Conservation (phyloP, 1,139 yeast species). For the Protomyces pachydermus region DNA sequence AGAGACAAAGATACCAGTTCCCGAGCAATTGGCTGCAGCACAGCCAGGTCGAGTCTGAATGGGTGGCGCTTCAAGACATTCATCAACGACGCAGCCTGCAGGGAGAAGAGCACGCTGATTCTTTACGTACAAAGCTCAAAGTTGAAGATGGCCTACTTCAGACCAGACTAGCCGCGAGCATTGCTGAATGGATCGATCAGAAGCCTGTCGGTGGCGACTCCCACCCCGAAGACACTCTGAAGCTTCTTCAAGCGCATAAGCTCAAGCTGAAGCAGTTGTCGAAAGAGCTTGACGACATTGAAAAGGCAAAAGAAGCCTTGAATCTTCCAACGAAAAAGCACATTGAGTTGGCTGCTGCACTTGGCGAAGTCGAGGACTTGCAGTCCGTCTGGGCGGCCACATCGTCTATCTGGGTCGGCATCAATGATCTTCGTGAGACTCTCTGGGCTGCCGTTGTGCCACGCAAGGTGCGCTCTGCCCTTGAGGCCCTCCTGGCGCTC, state of each 20-base stretch:
- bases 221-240: conserved; percentile 52
- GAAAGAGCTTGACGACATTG: conserved; percentile 38
- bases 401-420: conserved; percentile 51
- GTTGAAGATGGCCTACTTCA: conserved; percentile 40
- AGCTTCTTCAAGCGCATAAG: conserved; percentile 47
- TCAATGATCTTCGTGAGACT: conserved; percentile 45
- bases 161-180: conserved; percentile 43
- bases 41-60: conserved; percentile 59
- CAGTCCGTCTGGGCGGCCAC: conserved; percentile 64
- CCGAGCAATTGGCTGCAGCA: conserved; percentile 55
- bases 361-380: conserved; percentile 56
- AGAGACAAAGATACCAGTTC: conserved; percentile 48
- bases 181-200: conserved; percentile 48
- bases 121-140: conserved; percentile 29
- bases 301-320: conserved; percentile 46
- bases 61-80: conserved; percentile 47
- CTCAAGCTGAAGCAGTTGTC: conserved; percentile 35
- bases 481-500: conserved; percentile 50
- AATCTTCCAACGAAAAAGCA: conserved; percentile 41
- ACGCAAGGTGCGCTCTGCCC: conserved; percentile 46
- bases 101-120: conserved; percentile 30
- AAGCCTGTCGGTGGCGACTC: conserved; percentile 50
- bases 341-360: conserved; percentile 40
- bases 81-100: conserved; percentile 40
- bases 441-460: conserved; percentile 54